Conservation (phyloP, 495 filamentous ascomycete genomes). For the Xylaria curta region DNA sequence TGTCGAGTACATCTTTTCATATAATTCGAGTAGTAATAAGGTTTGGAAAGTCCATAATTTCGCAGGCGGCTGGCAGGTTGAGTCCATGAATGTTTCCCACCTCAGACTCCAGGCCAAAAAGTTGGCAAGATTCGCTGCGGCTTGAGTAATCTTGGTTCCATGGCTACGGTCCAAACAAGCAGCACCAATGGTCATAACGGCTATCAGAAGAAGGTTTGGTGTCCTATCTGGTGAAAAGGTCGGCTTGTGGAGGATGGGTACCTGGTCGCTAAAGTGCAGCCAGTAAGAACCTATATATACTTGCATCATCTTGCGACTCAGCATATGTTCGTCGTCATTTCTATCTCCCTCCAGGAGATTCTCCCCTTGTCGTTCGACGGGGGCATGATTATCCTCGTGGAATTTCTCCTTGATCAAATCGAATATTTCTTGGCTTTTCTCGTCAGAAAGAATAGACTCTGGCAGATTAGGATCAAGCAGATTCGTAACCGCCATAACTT, state of each 20-base stretch:
- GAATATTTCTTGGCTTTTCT: conserved; percentile 83
- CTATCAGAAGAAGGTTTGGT: conserved; percentile 82
- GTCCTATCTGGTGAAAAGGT: conserved; percentile 90
- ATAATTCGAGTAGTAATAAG: conserved; percentile 85
- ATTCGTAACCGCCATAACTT: conserved; percentile 87
- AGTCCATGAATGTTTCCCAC: conserved; percentile 91
- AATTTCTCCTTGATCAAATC: conserved; percentile 84
- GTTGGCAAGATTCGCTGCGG: conserved; percentile 77
- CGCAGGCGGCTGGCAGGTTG: conserved; percentile 89
- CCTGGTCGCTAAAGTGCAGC: conserved; percentile 91
- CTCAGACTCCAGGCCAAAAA: conserved; percentile 91
- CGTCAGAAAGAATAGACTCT: conserved; percentile 82
- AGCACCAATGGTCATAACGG: conserved; percentile 94
- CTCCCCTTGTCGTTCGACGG: conserved; percentile 76
- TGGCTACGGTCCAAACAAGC: conserved; percentile 84
- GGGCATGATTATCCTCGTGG: conserved; percentile 78
- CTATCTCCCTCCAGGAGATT: conserved; percentile 79
- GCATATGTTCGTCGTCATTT: conserved; percentile 72
- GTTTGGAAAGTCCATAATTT: conserved; percentile 99
- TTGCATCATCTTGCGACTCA: conserved; percentile 94
- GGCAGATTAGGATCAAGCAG: conserved; percentile 83
- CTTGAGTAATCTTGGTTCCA: conserved; percentile 72
- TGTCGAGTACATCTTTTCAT: conserved; percentile 97
- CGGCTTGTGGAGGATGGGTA: conserved; percentile 92
- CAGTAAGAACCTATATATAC: conserved; percentile 93